phyloP scores from a whole-genome alignment of 345 rosid genomes.

The Citrus mangshanensis region DNA sequence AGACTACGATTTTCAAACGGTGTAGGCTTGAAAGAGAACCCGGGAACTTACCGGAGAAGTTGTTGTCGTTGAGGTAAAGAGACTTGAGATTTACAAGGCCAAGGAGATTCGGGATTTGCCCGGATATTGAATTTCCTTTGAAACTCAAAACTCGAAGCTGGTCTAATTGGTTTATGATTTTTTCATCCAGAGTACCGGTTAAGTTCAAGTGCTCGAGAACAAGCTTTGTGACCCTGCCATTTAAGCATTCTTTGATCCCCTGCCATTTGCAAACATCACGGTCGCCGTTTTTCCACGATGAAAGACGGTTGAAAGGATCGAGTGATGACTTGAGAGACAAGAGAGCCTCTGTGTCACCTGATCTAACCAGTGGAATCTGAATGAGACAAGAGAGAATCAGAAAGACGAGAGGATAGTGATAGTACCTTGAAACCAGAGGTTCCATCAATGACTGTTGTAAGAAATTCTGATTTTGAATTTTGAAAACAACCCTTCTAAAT shows the following conservation, averaged over 20 bases:
- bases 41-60: conserved; percentile 76
- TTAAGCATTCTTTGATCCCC: conserved; percentile 69
- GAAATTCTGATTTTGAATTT: no score
- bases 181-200: conserved; percentile 52
- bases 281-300: conserved; percentile 49
- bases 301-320: conserved; percentile 57
- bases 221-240: conserved; percentile 81
- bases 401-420: conserved; percentile 14
- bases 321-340: conserved; percentile 61
- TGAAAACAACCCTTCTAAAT: background rate
- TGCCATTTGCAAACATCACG: conserved; percentile 63
- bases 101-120: conserved; percentile 62
- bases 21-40: conserved; percentile 57
- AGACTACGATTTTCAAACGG: conserved; percentile 64
- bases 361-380: conserved; percentile 39
- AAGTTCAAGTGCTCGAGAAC: conserved; percentile 69
- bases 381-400: conserved; percentile 28
- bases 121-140: conserved; percentile 79
- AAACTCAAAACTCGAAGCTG: conserved; percentile 89
- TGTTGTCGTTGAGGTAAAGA: conserved; percentile 62
- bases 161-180: conserved; percentile 56
- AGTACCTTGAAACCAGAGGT: conserved; percentile 25
- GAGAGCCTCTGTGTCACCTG: conserved; percentile 65
- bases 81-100: conserved; percentile 77
- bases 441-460: conserved; percentile 18